Evolutionary conservation across 2,329 filamentous ascomycete genomes (phyloP).

Genomic region (Fusarium domesticum): DNA sequence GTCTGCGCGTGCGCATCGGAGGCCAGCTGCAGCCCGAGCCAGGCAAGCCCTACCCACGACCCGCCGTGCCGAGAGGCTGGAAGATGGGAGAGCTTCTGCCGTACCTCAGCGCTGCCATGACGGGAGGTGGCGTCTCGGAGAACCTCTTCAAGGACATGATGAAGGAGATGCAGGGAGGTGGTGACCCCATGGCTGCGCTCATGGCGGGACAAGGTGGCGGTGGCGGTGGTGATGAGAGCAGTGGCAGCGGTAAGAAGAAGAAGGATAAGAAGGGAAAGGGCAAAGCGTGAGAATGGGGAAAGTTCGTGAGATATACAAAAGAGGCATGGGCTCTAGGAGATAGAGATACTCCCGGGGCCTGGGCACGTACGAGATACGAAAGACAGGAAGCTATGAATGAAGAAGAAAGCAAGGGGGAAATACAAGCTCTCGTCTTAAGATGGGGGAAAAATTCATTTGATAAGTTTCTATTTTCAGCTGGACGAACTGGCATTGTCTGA

Average conservation of each 20-base stretch:
- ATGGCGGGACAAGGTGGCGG: slow-evolving; percentile 39
- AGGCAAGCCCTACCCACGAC: slow-evolving; percentile 66
- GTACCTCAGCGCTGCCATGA: slow-evolving; percentile 83
- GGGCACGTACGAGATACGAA: slow-evolving; percentile 20
- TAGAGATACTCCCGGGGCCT: slow-evolving; percentile 7
- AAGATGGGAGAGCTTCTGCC: slow-evolving; percentile 84
- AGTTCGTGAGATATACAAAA: slow-evolving; percentile 1
- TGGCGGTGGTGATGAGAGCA: slow-evolving; percentile 27
- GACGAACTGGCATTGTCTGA: too few relatives aligned
- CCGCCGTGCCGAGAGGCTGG: slow-evolving; percentile 81
- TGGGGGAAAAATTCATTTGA: too few relatives aligned
- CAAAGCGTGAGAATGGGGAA: slow-evolving; percentile 26
- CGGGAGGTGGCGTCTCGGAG: slow-evolving; percentile 88
- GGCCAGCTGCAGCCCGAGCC: slow-evolving; percentile 64
- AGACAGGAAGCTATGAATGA: slow-evolving; percentile 13
- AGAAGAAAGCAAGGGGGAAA: too few relatives aligned
- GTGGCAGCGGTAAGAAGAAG: slow-evolving; percentile 38
- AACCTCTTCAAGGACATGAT: slow-evolving; percentile 97
- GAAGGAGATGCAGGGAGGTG: slow-evolving; percentile 72
- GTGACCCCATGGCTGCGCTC: slow-evolving; percentile 44
- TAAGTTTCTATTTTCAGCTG: too few relatives aligned
- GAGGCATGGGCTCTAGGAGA: background rate
- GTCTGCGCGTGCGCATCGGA: slow-evolving; percentile 68
- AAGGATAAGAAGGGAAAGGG: slow-evolving; percentile 52
- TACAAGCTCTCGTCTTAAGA: too few relatives aligned